Evolutionary conservation across 176 grass and related monocot genomes (phyloP).

Genomic region (Cymbopogon citratus): DNA sequence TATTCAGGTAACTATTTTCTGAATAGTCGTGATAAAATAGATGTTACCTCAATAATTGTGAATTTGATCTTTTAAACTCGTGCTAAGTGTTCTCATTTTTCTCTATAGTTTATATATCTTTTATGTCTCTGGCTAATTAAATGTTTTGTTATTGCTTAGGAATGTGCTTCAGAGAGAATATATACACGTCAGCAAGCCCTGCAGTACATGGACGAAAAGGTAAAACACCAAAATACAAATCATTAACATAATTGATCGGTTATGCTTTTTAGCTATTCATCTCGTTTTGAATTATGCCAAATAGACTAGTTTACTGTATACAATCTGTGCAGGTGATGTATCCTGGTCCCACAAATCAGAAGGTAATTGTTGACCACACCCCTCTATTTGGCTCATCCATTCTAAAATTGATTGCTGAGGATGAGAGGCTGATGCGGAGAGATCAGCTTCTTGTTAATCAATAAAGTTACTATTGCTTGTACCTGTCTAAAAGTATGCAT

Average conservation of each 20-base stretch:
- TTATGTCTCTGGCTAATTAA: neutral
- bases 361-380: constrained; percentile 39
- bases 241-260: neutral
- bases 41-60: neutral
- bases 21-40: neutral
- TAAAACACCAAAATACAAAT: neutral
- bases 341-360: constrained; percentile 51
- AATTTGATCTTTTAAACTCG: neutral
- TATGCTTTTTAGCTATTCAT: neutral
- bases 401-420: neutral
- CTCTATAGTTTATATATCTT: neutral
- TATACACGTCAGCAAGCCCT: constrained; percentile 82
- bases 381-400: neutral
- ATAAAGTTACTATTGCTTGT: neutral
- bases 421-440: neutral
- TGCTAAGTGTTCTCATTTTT: neutral
- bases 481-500: neutral
- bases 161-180: constrained; percentile 93
- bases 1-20: constrained; percentile 59
- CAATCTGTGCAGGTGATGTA: constrained; percentile 38
- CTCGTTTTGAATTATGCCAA: neutral
- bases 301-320: neutral
- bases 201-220: constrained; percentile 86
- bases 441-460: neutral
- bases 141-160: too few species aligned